Base-by-base conservation (phyloP, 2,329 filamentous ascomycete species). In the Penicillium sp. region DNA sequence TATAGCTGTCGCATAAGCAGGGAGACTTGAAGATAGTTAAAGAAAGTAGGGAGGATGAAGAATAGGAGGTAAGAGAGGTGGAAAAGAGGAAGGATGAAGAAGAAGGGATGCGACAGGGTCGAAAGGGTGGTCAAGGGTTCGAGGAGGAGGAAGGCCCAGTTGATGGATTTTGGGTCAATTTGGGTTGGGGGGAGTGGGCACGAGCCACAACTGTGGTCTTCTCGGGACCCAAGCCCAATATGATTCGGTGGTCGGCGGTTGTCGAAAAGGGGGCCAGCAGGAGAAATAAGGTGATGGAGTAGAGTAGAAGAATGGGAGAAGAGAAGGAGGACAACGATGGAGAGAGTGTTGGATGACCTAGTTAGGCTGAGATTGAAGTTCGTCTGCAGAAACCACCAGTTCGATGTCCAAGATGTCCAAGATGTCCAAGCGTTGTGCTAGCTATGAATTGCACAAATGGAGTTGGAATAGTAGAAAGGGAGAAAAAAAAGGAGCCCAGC, bases 71-170 rank as follows among this genome's bases (percentile, higher is more conserved):
- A 30, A 38, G 30, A 59, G 26, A 26, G 55, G 55, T 42, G 28
- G 57, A 45, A 42, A 44, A 19, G 53, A 60, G 40, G 54, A 30
- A 51, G 55, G 56, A 45, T 59, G 63, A 62, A 54, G 58, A 35
- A 35, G 33, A 54, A 45, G 60, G 53, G 58, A 57, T 53, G 55
- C 53, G 50, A 44, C 47, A 55, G 57, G 40, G 33, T 26, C 33
- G 13, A 26, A 26, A 42, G 51, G 24, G 35, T 28, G 22, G 49
- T 22, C 17, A 26, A 28, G 35, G 38, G 22, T 24, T 37, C 24
- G 37, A 42, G 26, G 53, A 55, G 26, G 24, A 6, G 51, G 51
- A 22, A 35, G 51, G 22, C 7, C 8, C 28, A 30, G 53, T n/a
- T 6, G 38, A 22, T 40, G 22, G 33, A 22, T 55, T 55, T 55